Evolutionary conservation across 2,329 filamentous ascomycete species (phyloP), one percentile per base, ranked within the genome.

Genomic region (Nemania sp.): DNA sequence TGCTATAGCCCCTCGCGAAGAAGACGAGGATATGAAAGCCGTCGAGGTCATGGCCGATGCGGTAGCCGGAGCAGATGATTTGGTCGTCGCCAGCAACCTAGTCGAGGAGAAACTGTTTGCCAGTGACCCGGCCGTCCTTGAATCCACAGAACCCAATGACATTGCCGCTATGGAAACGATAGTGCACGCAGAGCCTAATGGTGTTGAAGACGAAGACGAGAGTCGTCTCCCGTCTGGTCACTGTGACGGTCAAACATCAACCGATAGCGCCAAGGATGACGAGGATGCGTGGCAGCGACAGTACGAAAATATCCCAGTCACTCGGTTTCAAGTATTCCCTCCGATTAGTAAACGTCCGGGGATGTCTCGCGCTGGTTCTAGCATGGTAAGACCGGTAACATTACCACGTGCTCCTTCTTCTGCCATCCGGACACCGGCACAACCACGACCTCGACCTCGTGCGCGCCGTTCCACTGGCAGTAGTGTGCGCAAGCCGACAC

Each of bases 1-100:
- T 65, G 90, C 94, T 1, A 91, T 98, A 55, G 94, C 94, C 12
- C 92, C 90, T 5, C 87, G 94, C 37, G 92, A 96, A 63, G 92
- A 92, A 20, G 87, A 89, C 6, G 84, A 85, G 11, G 78, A 79
- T 29, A 65, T 68, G 4, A 80, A 80, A 60, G 64, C 74, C 5
- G 68, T 68, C 2, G 73, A 76, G 18, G 62, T 67, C 11, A 69
- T 74, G 2, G 73, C 66, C 29, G 69, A 71, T 45, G 69, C 67
- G 42, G 67, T 70, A 12, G 67, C 75, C 34, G 68, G 69, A 5
- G 73, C 75, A 17, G 74, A 73, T 34, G 69, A 73, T 17, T 71
- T 70, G 25, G 68, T 70, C 32, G 65, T 70, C n/a, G 45, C 54
- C 21, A 65, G 57, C 29, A 62, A 60, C 12, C 15, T 49, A 5